Evolutionary conservation across 345 rosid species (phyloP).

Genomic region (Brassica incana): DNA sequence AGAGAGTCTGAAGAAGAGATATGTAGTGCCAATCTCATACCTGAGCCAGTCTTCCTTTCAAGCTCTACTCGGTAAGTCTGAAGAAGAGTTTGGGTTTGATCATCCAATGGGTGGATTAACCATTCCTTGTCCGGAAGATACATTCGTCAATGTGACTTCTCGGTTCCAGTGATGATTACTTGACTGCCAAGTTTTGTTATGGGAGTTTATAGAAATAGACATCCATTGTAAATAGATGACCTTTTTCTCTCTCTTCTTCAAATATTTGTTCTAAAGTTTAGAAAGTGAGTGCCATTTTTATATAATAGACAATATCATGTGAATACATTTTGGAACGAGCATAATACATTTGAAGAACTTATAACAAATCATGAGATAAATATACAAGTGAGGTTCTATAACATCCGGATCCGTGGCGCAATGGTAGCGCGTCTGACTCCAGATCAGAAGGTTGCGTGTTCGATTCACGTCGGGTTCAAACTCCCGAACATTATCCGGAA

Average conservation of each 20-base stretch:
- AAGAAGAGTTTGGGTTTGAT: no score
- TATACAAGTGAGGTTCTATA: not conserved
- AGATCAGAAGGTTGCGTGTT: constrained; percentile 98
- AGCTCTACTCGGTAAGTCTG: no score
- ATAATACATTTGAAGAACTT: not conserved
- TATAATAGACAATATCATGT: not conserved
- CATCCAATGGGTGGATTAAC: no score
- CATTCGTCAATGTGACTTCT: no score
- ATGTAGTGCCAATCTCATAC: no score
- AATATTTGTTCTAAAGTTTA: not conserved
- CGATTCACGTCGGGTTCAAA: constrained; percentile 40
- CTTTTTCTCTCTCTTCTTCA: not conserved
- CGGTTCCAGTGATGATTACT: no score
- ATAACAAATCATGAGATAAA: not conserved
- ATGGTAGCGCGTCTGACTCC: constrained; percentile 99
- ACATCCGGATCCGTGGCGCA: constrained; percentile 90
- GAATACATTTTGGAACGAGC: not conserved
- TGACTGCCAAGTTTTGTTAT: not conserved
- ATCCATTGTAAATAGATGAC: not conserved
- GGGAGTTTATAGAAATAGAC: not conserved
- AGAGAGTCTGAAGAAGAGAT: no score
- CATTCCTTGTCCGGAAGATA: no score
- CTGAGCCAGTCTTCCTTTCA: no score
- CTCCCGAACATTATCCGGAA: not conserved
- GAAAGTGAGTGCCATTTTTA: not conserved